phyloP scores from a whole-genome alignment of 495 filamentous ascomycete genomes.

The Tuber borchii region DNA sequence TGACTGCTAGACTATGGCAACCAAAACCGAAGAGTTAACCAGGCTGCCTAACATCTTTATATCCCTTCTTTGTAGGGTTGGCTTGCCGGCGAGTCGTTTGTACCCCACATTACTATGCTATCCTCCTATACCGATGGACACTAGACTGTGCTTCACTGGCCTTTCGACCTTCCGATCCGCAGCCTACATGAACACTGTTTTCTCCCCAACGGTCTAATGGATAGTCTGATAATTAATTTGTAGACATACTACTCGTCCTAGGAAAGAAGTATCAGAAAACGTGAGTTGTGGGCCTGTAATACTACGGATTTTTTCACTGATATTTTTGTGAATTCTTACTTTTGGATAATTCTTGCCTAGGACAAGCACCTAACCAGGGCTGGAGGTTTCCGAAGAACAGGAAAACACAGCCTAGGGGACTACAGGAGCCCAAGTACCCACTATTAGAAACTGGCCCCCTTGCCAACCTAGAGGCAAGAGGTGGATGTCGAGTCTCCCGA shows the following conservation, averaged over 20 bases:
- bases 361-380: too few species aligned
- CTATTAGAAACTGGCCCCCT: not conserved
- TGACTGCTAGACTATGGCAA: not conserved
- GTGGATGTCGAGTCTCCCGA: too few species aligned
- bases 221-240: not conserved
- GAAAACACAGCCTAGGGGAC: not conserved
- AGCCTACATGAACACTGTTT: not conserved
- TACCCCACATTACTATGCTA: not conserved
- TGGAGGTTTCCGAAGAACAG: not conserved
- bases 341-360: too few species aligned
- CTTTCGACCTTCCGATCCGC: not conserved
- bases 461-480: too few species aligned
- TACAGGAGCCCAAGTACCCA: not conserved
- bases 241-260: not conserved
- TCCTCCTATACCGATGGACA: not conserved
- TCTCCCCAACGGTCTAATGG: not conserved
- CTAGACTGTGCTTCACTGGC: not conserved
- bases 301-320: too few species aligned
- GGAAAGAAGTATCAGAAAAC: too few species aligned
- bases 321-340: too few species aligned
- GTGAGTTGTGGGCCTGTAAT: too few species aligned
- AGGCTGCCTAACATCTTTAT: not conserved
- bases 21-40: not conserved
- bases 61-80: not conserved
- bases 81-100: not conserved